These are phyloP conservation scores for Fusarium newnesense DNA, from an alignment of 2,329 filamentous ascomycete genomes.

Conservation along the genomic window DNA sequence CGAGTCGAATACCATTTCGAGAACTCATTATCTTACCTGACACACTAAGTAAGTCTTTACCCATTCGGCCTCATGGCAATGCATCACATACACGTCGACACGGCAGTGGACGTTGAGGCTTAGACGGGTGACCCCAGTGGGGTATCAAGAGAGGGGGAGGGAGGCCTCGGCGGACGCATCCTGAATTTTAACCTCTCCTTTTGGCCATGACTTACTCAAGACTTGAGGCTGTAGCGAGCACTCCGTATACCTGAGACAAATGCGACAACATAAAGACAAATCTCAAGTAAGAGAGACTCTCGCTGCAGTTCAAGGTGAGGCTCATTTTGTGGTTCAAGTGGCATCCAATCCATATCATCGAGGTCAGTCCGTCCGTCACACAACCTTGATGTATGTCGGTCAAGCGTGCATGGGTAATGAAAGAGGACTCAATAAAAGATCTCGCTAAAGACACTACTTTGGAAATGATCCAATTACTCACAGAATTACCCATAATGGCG, in stretches of 20 bases:
- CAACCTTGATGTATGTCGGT: slow-evolving; percentile 14
- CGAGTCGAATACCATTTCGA: neutral
- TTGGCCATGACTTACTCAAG: neutral
- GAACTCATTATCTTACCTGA: neutral
- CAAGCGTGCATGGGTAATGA: slow-evolving; percentile 3
- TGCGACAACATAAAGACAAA: neutral
- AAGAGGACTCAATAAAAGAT: slow-evolving; percentile 5
- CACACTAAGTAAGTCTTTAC: neutral
- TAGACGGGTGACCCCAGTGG: slow-evolving; percentile 34
- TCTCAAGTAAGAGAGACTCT: neutral
- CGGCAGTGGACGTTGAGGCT: slow-evolving; percentile 40
- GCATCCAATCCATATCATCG: slow-evolving; percentile 6
- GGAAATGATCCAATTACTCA: slow-evolving; percentile 17
- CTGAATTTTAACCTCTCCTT: slow-evolving; percentile 13
- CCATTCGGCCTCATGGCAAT: slow-evolving; percentile 21
- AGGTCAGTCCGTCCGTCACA: slow-evolving; percentile 9
- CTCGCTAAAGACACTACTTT: slow-evolving; percentile 15
- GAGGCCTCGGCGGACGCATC: slow-evolving; percentile 36
- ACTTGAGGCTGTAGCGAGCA: neutral
- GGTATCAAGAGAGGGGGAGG: slow-evolving; percentile 28
- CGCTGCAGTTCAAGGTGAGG: neutral
- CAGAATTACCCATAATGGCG: slow-evolving; percentile 4
- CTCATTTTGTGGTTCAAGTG: slow-evolving; percentile 2
- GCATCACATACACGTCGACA: slow-evolving; percentile 37
- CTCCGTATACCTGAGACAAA: neutral